These are phyloP conservation scores for Solanum okadae DNA, from an alignment of 257 asterid genomes.

Conservation along the genomic window DNA sequence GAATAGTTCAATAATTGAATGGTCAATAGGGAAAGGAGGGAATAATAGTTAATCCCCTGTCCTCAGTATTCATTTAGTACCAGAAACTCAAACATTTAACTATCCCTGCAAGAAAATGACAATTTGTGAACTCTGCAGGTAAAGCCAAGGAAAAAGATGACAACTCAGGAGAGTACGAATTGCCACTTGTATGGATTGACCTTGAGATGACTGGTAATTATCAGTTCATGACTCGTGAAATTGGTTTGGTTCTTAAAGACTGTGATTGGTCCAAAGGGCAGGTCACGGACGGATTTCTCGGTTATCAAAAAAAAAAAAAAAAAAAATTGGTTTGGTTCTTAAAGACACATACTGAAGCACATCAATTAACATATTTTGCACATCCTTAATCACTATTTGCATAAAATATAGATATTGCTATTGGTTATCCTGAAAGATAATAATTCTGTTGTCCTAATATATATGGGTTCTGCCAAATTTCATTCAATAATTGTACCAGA, in stretches of 20 bases:
- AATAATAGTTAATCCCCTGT: not conserved
- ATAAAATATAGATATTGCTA: not conserved
- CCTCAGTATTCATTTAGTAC: not conserved
- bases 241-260: too few relatives aligned
- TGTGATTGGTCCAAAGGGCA: too few relatives aligned
- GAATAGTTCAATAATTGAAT: not conserved
- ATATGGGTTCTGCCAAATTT: not conserved
- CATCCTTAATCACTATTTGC: not conserved
- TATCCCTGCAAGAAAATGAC: not conserved
- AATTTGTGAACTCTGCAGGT: slow-evolving; percentile 19
- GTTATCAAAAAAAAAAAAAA: too few relatives aligned
- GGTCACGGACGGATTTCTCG: too few relatives aligned
- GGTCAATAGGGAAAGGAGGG: not conserved
- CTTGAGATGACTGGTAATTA: slow-evolving; percentile 91
- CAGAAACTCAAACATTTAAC: not conserved
- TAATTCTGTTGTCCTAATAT: not conserved
- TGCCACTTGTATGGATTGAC: slow-evolving; percentile 98
- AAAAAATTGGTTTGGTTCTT: not conserved
- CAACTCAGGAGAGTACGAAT: slow-evolving; percentile 35
- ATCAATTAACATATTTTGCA: not conserved
- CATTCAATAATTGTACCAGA: not conserved
- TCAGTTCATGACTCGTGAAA: not conserved
- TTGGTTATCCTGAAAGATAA: not conserved
- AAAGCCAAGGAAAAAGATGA: slow-evolving; percentile 19
- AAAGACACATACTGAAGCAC: not conserved